Evolutionary conservation across 768 basidiomycete genomes (phyloP), one percentile per base, ranked within the genome.

Genomic region (Podaxis rugospora): DNA sequence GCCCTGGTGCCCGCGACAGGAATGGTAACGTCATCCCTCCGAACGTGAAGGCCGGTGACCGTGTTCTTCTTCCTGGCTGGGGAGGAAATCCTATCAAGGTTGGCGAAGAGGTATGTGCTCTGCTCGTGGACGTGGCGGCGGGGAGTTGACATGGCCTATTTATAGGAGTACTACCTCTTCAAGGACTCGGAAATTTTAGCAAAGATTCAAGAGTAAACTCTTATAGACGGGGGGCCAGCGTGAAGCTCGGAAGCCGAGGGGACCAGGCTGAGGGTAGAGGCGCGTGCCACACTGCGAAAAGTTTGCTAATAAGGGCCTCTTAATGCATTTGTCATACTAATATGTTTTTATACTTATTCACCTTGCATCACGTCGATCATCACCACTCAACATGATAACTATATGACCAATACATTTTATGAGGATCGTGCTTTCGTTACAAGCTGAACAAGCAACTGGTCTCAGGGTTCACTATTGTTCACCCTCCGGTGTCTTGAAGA

Each of bases 81-180:
- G 97, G 97, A 55, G 97, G 97, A 10, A 95, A 88, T 70, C 73
- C 92, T 14, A 94, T 99, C 75, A 99, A 99, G 78, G 85, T 98
- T 51, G 95, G 95, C 42, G 97, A 98, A 25, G 95, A 98, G 72
- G 96, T 94, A 55, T 39, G 21, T 54, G 40, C 49, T 50, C 36
- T 58, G 27, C 27, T 28, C 27, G 27, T 28, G 51, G 55, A 16
- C 44, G 7, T 4, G 56, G 32, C 21, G 0, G 10, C 27, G 50
- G 10, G 44, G 55, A 50, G n/a, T 35, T 52, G 25, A 42, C 47
- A 27, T 25, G 5, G 2, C 21, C 63, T 63, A 51, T 32, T 18
- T 62, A 6, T 67, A 98, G 95, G 96, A 99, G 71, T 99, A 90
- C 76, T 90, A 83, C 80, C 77, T 99, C 61, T 98, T 95, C 88